These are phyloP conservation scores for Pyrenochaeta sp. DNA, from an alignment of 2,329 filamentous ascomycete genomes.

Conservation along the genomic window DNA sequence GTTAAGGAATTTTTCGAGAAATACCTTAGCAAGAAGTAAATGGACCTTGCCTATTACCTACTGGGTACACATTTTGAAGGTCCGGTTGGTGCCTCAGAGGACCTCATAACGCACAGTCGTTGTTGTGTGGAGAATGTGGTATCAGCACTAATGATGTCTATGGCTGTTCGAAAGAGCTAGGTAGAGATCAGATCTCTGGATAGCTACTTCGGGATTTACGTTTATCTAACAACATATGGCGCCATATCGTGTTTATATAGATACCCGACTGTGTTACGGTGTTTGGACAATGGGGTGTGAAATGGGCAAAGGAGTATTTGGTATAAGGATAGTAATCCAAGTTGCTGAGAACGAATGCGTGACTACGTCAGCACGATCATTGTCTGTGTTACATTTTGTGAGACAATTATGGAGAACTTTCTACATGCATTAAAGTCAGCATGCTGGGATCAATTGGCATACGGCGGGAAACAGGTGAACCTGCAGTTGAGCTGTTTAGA, in stretches of 20 bases:
- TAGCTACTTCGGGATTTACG: background rate
- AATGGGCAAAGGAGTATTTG: background rate
- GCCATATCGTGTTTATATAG: background rate
- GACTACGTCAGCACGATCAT: background rate
- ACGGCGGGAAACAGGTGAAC: no score
- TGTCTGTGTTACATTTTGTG: no score
- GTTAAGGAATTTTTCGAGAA: slow-evolving; percentile 46
- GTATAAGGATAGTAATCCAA: background rate
- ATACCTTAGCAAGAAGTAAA: slow-evolving; percentile 9
- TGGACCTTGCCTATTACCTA: background rate
- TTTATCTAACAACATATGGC: background rate
- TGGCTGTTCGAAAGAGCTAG: background rate
- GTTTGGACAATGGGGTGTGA: background rate
- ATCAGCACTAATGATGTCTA: no score
- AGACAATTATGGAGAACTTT: no score
- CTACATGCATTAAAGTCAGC: no score
- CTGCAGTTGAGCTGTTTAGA: background rate
- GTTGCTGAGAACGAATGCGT: background rate
- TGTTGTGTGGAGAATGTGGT: no score
- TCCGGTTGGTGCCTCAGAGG: background rate
- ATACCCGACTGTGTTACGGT: background rate
- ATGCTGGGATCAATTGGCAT: no score
- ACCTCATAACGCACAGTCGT: no score
- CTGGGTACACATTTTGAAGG: background rate
- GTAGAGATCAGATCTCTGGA: background rate